Evolutionary conservation across 805 yeast species (phyloP).

Genomic region (Candida lessepsii): DNA sequence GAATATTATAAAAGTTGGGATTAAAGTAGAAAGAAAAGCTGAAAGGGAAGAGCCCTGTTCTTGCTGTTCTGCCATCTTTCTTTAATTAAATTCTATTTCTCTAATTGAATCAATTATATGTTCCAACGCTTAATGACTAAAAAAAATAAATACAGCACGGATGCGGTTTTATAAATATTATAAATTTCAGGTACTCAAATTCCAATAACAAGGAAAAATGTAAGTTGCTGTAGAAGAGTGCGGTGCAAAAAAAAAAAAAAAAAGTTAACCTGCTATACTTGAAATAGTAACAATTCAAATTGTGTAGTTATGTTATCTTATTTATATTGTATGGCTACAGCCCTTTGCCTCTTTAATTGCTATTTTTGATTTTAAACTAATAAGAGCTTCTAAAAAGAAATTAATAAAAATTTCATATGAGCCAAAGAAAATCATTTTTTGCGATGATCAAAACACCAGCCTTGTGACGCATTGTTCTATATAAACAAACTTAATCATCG

Average conservation of each 20-base stretch:
- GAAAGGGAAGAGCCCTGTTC: slow-evolving; percentile 32
- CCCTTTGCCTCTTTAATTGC: slow-evolving; percentile 4
- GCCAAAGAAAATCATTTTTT: not conserved
- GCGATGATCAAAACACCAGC: slow-evolving; percentile 8
- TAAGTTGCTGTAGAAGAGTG: slow-evolving; percentile 3
- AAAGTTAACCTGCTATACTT: not conserved
- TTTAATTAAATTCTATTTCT: not conserved
- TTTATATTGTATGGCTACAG: slow-evolving; percentile 3
- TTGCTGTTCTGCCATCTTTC: not conserved
- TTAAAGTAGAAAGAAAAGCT: slow-evolving; percentile 48
- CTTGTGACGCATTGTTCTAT: not conserved
- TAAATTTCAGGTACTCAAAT: slow-evolving; percentile 7
- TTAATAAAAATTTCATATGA: slow-evolving; percentile 3
- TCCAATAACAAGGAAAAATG: slow-evolving; percentile 3
- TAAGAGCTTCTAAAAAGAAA: slow-evolving; percentile 4
- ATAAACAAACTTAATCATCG: not conserved
- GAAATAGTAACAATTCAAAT: slow-evolving; percentile 1
- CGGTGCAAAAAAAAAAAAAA: not conserved
- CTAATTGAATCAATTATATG: not conserved
- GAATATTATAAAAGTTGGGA: slow-evolving; percentile 43
- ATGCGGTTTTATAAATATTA: slow-evolving; percentile 2
- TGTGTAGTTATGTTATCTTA: not conserved
- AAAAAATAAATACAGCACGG: slow-evolving; percentile 5
- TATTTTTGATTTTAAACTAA: slow-evolving; percentile 3
- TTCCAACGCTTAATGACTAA: not conserved